Percentiles rank a stretch among this genome's conserved stretches.
Evolutionary conservation across 441 rosid genomes (phyloP).

Genomic region (Flueggea neowawraea): DNA sequence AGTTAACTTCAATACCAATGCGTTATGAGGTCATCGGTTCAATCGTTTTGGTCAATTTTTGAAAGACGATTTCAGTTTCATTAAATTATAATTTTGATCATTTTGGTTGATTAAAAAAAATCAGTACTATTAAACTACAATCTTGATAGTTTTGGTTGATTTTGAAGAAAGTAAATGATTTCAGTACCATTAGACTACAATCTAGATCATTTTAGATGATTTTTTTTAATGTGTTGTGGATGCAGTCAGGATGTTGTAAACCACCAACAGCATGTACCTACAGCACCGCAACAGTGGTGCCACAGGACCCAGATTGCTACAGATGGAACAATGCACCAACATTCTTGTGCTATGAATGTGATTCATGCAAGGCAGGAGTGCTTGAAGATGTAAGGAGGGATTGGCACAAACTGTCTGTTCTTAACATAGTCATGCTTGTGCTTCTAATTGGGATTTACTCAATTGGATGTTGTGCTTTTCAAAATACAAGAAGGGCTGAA

Average conservation of each 20-base stretch:
- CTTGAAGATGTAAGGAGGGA: conserved; percentile 68
- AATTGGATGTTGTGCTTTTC: conserved; percentile 83
- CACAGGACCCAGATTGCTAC: conserved; percentile 80
- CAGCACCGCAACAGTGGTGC: conserved; percentile 31
- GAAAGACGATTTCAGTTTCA: no score
- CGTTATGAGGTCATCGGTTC: no score
- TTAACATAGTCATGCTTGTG: conserved; percentile 62
- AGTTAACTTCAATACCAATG: no score
- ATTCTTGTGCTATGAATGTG: conserved; percentile 80
- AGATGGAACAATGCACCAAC: conserved; percentile 61
- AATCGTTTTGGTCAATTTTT: no score
- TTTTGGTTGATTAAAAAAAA: no score
- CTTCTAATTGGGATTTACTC: conserved; percentile 65
- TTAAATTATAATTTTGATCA: no score
- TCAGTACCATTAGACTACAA: no score
- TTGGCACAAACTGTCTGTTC: conserved; percentile 82
- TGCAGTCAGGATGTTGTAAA: conserved; percentile 90
- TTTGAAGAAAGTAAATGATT: no score
- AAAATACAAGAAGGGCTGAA: conserved; percentile 59
- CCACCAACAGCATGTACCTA: conserved; percentile 81
- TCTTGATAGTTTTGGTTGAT: no score
- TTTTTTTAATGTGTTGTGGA: neutral
- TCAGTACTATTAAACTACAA: no score
- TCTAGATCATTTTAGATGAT: no score
- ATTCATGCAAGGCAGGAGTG: conserved; percentile 91